A percentile compares a stretch with the other conserved stretches of the same genome.
Evolutionary conservation across 2,329 filamentous ascomycete genomes (phyloP).

Genomic region (Lasiodiplodia gonubiensis): DNA sequence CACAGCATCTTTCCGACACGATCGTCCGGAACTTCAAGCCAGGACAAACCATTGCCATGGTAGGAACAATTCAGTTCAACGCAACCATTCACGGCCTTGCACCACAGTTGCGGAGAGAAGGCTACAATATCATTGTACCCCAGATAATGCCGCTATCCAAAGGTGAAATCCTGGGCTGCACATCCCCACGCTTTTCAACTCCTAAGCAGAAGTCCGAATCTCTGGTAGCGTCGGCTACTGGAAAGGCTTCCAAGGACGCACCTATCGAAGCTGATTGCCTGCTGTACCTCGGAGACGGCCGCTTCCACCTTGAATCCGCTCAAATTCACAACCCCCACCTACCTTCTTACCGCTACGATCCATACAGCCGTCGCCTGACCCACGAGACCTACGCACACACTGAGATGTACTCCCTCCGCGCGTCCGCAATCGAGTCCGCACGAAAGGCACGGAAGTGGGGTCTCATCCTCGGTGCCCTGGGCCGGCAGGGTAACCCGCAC

Average conservation of each 20-base stretch:
- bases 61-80: constrained; percentile 99
- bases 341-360: constrained; percentile 94
- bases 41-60: constrained; percentile 87
- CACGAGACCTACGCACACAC: constrained; percentile 90
- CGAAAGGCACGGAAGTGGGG: constrained; percentile 87
- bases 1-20: constrained; percentile 81
- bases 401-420: constrained; percentile 83
- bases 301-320: constrained; percentile 95
- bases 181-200: constrained; percentile 72
- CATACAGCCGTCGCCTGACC: constrained; percentile 89
- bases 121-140: constrained; percentile 84
- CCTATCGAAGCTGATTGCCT: constrained; percentile 71
- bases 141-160: constrained; percentile 93
- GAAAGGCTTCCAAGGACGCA: constrained; percentile 45
- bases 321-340: constrained; percentile 98
- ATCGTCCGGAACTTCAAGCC: constrained; percentile 85
- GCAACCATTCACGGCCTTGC: constrained; percentile 89
- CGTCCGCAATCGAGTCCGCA: constrained; percentile 76
- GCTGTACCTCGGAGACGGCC: constrained; percentile 87
- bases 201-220: constrained; percentile 8
- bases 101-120: constrained; percentile 77
- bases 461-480: constrained; percentile 88
- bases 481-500: constrained; percentile 93
- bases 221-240: constrained; percentile 38
- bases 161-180: constrained; percentile 97